Percentiles rank a stretch among this genome's conserved stretches.
Conservation (phyloP, 1,284 basidiomycete species). For the Ustilago hordei region DNA sequence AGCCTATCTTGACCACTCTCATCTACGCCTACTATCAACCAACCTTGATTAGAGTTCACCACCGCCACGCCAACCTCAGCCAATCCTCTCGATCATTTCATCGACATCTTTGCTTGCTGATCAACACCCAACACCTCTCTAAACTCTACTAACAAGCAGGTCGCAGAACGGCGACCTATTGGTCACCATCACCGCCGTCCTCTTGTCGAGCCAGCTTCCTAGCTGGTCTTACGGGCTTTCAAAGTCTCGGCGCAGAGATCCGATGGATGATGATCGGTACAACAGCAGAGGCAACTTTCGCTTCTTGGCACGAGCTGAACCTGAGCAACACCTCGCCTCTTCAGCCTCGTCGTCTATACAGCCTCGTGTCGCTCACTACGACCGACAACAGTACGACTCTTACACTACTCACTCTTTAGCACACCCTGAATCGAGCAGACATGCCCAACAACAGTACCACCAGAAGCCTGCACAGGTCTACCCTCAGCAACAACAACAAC, state of each 20-base stretch:
- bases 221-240: conserved; percentile 40
- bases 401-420: conserved; percentile 9
- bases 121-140: not conserved
- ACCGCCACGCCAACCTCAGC: not conserved
- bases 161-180: conserved; percentile 32
- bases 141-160: conserved; percentile 20
- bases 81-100: not conserved
- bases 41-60: not conserved
- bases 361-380: conserved; percentile 9
- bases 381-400: conserved; percentile 2
- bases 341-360: not conserved
- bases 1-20: conserved; percentile 5
- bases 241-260: conserved; percentile 32
- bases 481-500: conserved; percentile 6
- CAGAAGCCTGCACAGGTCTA: not conserved
- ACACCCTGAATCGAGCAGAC: not conserved
- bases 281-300: conserved; percentile 29
- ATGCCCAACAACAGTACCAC: conserved; percentile 11
- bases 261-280: conserved; percentile 45
- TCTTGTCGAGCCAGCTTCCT: conserved; percentile 37
- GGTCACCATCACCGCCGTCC: conserved; percentile 41
- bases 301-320: conserved; percentile 20
- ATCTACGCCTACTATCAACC: not conserved
- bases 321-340: not conserved
- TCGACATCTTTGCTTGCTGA: not conserved